Evolutionary conservation across 2,329 filamentous ascomycete species (phyloP), one percentile per base, ranked within the genome.

Genomic region (Aspergillus quadrilineatus): DNA sequence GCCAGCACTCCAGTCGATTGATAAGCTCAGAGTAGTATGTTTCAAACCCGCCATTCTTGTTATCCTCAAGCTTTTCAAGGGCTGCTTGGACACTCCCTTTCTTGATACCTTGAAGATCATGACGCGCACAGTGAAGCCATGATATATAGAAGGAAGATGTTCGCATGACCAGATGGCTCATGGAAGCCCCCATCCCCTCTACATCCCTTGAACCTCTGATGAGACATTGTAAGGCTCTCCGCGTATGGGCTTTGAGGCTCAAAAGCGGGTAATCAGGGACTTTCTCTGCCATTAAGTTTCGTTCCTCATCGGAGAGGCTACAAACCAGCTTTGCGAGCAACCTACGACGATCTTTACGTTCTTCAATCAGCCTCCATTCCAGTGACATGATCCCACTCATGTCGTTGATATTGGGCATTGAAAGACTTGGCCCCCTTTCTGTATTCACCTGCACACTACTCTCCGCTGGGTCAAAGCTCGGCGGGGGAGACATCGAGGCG

Each of bases 271-370:
- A 65, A 55, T 32, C 37, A 2, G 60, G 53, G 34, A 69, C 50
- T 4, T 34, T 15, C 15, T 51, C 28, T 45, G 53, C 42, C 55
- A 69, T 47, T 1, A 29, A 47, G 4, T 42, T 43, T 30, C 63
- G 60, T 29, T 70, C 65, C 9, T 67, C 58, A 17, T 58, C 53
- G 9, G 60, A 15, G 8, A 69, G 53, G 36, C 59, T 30, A 32
- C 44, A 51, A 36, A 71, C 59, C 32, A 71, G 57, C 55, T 72
- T 74, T 3, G 67, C 68, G 39, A 77, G 59, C 22, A 75, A 58
- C 22, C 63, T 62, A 15, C 60, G 58, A 5, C 78, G 69, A 58
- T 83, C 78, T 7, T 59, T 43, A 2, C 68, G 65, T 7, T 70
- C 67, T 37, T 73, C 63, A 4, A 82, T 65, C 1, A 70, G 53